Conservation (phyloP, 306 rosid species). For the Corylus avellana region DNA sequence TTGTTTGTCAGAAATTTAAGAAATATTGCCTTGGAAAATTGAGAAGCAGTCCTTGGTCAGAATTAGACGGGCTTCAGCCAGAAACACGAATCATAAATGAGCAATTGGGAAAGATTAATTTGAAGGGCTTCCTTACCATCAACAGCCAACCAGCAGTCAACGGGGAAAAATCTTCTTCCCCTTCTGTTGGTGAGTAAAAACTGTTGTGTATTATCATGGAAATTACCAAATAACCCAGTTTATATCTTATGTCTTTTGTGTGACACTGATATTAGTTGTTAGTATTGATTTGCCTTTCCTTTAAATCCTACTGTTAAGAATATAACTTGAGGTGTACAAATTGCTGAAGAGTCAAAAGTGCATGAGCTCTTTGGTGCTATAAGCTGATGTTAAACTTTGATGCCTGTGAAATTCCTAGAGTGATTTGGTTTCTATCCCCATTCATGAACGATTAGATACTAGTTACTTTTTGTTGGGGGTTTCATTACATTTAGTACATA, state of each 20-base stretch:
- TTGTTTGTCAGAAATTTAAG: slow-evolving; percentile 71
- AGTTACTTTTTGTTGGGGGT: not conserved
- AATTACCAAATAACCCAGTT: not conserved
- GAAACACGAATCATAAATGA: slow-evolving; percentile 88
- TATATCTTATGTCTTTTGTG: not conserved
- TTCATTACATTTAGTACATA: not conserved
- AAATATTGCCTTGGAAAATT: slow-evolving; percentile 79
- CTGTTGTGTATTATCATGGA: slow-evolving; percentile 8
- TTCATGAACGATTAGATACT: not conserved
- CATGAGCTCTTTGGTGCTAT: not conserved
- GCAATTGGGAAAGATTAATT: slow-evolving; percentile 67
- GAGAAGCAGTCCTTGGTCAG: slow-evolving; percentile 98
- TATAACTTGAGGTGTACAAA: not conserved
- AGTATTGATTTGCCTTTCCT: not conserved
- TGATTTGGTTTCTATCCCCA: not conserved
- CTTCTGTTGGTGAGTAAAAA: slow-evolving; percentile 69
- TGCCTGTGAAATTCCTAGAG: not conserved
- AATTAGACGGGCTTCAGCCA: slow-evolving; percentile 91
- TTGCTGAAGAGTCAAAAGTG: not conserved
- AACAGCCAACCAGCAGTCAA: slow-evolving; percentile 97
- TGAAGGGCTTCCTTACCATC: slow-evolving; percentile 84
- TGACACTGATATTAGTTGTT: not conserved
- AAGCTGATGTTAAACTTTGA: not conserved
- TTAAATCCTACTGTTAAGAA: not conserved
- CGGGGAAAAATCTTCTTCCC: slow-evolving; percentile 86